These are phyloP conservation scores for Papiliotrema fonsecae DNA, from an alignment of 1,284 basidiomycete species.

Conservation along the genomic window DNA sequence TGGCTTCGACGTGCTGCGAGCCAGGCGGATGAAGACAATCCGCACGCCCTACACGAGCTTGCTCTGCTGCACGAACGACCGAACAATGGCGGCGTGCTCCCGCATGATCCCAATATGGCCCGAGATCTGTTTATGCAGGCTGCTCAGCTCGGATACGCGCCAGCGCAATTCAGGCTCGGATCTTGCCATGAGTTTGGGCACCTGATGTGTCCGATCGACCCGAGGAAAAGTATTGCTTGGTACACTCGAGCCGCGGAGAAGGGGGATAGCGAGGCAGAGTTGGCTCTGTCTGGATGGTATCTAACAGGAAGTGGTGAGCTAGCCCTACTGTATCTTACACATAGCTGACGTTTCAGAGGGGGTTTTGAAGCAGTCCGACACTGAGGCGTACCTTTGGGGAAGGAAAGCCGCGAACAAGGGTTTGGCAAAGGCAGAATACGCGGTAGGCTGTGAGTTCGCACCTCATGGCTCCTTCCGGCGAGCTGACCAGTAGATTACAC, in stretches of 20 bases:
- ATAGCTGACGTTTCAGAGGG: conserved; percentile 56
- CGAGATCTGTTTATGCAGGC: conserved; percentile 86
- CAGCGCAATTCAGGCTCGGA: conserved; percentile 91
- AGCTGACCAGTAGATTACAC: conserved; percentile 62
- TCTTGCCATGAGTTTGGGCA: conserved; percentile 91
- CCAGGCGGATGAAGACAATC: conserved; percentile 97
- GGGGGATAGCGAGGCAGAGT: conserved; percentile 88
- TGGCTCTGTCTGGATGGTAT: conserved; percentile 97
- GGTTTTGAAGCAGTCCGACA: conserved; percentile 93
- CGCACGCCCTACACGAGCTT: conserved; percentile 96
- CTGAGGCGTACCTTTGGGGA: conserved; percentile 96
- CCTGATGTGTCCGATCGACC: conserved; percentile 86
- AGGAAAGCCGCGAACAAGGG: conserved; percentile 89
- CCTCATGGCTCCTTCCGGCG: not conserved
- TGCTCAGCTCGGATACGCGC: conserved; percentile 88
- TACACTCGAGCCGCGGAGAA: conserved; percentile 97
- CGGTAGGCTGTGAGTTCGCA: conserved; percentile 64
- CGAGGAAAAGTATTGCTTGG: conserved; percentile 91
- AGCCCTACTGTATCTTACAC: not conserved
- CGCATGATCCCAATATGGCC: conserved; percentile 59
- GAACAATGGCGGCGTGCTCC: conserved; percentile 35
- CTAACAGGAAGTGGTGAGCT: conserved; percentile 66
- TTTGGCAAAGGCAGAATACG: conserved; percentile 89
- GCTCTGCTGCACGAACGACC: conserved; percentile 79
- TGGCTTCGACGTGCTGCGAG: conserved; percentile 94